Conservation (phyloP, 75 land plant genomes). For the Sequoiadendron giganteum region DNA sequence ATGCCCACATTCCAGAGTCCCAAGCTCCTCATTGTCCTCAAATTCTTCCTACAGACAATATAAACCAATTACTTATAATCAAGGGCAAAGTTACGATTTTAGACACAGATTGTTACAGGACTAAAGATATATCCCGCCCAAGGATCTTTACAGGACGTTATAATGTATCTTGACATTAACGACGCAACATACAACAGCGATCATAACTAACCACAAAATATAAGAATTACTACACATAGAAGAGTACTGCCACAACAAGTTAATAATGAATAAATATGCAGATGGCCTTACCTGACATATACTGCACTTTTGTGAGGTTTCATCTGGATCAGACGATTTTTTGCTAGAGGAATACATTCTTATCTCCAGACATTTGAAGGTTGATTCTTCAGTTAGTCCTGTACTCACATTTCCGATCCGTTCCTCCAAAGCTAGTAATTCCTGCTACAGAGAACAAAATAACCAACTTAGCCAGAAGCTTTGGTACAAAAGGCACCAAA, state of each 20-base stretch:
- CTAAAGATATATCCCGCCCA: neutral
- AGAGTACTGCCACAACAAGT: neutral
- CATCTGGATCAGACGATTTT: constrained; percentile 12
- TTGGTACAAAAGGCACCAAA: neutral
- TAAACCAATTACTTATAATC: neutral
- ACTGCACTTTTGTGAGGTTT: constrained; percentile 53
- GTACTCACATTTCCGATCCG: constrained; percentile 79
- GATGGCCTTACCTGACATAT: constrained; percentile 76
- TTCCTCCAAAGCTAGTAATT: constrained; percentile 75
- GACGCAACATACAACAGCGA: neutral
- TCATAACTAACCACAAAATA: neutral
- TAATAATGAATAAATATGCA: neutral
- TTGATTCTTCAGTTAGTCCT: constrained; percentile 60
- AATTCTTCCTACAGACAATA: constrained; percentile 54
- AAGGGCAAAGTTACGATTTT: neutral
- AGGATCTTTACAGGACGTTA: neutral
- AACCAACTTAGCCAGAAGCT: neutral
- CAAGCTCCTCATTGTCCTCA: constrained; percentile 39
- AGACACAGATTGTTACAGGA: neutral
- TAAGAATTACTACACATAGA: neutral
- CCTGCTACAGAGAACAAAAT: constrained; percentile 34
- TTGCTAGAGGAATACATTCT: constrained; percentile 14
- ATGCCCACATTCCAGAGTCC: constrained; percentile 59
- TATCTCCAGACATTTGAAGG: constrained; percentile 39
- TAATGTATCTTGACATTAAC: neutral